Evolutionary conservation across 2,329 filamentous ascomycete species (phyloP).

Genomic region (Aspergillus versicolor): DNA sequence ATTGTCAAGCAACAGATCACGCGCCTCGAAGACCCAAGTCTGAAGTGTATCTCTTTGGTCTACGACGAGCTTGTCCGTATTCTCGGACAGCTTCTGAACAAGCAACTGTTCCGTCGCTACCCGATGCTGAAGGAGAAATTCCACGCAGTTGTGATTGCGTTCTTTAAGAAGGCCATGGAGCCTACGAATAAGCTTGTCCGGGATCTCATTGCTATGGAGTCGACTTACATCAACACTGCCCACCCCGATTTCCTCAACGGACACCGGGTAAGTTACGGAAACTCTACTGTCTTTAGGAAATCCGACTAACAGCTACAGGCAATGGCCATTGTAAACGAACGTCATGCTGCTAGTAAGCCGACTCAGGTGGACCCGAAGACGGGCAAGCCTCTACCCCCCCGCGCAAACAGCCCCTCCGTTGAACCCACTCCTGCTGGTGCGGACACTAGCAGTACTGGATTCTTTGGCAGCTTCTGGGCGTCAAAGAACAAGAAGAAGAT

Average conservation of each 20-base stretch:
- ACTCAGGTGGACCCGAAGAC: constrained; percentile 98
- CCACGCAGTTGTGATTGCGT: constrained; percentile 83
- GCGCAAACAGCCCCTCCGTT: constrained; percentile 73
- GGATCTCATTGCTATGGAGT: constrained; percentile 92
- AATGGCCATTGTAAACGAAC: constrained; percentile 97
- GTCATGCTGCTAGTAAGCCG: constrained; percentile 76
- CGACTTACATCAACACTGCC: constrained; percentile 97
- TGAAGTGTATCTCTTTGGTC: constrained; percentile 96
- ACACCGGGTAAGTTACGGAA: constrained; percentile 63
- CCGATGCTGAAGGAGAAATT: constrained; percentile 96
- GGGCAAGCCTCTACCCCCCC: constrained; percentile 84
- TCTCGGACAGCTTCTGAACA: constrained; percentile 81
- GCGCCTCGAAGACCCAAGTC: constrained; percentile 88
- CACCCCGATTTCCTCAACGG: constrained; percentile 98
- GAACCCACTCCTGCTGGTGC: constrained; percentile 39
- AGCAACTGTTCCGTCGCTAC: constrained; percentile 88
- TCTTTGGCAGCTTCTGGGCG: constrained; percentile 98
- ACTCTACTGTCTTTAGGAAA: background rate
- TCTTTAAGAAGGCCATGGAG: constrained; percentile 98
- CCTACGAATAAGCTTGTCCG: constrained; percentile 95
- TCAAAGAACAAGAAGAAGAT: constrained; percentile 99
- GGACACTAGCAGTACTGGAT: constrained; percentile 62
- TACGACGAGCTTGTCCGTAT: constrained; percentile 98
- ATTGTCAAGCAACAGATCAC: constrained; percentile 99
- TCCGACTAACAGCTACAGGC: constrained; percentile 52